Evolutionary conservation across 306 rosid genomes (phyloP), one percentile per base, ranked within the genome.

Genomic region (Gastrolobium bilobum): DNA sequence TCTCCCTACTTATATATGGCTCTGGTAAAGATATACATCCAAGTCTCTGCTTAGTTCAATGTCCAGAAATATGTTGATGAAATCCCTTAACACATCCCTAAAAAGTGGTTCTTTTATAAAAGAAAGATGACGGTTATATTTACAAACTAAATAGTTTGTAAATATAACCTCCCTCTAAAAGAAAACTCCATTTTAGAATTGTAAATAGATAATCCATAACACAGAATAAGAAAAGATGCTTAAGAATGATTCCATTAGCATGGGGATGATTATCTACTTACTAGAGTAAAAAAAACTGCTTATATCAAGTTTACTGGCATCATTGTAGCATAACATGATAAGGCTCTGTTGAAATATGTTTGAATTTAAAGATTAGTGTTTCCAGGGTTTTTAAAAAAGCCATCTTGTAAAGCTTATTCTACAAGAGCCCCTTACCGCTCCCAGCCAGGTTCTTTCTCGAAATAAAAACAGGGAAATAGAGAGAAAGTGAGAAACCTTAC

Each of bases 401-500:
- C 10, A 31, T 30, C 60, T 38, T 29, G 56, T 34, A 39, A 46
- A 79, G 51, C 57, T 64, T 15, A 30, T 37, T 38, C 37, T 38
- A 63, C 56, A 43, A 37, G 38, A 54, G 35, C 29, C 66, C 69
- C 13, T 30, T 33, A 11, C 50, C 0, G 7, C 35, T 8, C 42
- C 20, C 6, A n/a, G 6, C n/a, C 3, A 10, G 11, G 31, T 56
- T 54, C 7, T 66, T 33, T 57, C 26, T 60, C 35, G 61, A 65
- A 8, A 66, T 15, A 29, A 31, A 68, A 73, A 68, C 78, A 54
- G 15, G 61, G 53, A 61, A 68, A 76, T 51, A 14, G 31, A 81
- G 35, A 51, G 11, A 57, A 38, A 60, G 56, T 8, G 10, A 71
- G 33, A 48, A 53, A 59, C 53, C 37, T 64, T 80, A 96, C 99